Evolutionary conservation across 768 basidiomycete species (phyloP).

Genomic region (Stropharia rugosoannulata): DNA sequence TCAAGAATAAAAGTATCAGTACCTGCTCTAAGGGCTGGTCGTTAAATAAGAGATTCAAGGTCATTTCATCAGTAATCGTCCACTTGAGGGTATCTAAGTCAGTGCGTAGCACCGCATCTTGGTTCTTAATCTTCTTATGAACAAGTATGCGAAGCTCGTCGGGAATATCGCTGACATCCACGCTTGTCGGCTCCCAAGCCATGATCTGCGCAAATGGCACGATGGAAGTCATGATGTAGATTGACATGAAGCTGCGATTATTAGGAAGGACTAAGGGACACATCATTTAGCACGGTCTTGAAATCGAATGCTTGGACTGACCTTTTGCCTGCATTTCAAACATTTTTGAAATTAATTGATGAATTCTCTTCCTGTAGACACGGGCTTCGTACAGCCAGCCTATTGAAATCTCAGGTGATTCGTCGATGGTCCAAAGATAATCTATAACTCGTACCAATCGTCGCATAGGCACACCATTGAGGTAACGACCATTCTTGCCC

Average conservation of each 20-base stretch:
- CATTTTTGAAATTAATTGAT: not conserved
- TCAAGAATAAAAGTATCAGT: not conserved
- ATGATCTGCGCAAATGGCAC: not conserved
- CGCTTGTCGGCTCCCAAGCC: not conserved
- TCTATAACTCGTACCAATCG: not conserved
- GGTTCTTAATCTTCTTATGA: not conserved
- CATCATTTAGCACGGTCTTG: too few relatives aligned
- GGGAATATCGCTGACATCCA: not conserved
- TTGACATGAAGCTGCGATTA: not conserved
- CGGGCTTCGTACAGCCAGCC: not conserved
- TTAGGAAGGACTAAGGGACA: not conserved
- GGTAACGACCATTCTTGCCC: not conserved
- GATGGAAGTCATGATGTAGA: not conserved
- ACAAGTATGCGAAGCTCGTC: slow-evolving; percentile 3
- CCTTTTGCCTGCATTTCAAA: not conserved
- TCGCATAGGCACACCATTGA: not conserved
- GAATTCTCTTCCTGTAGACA: not conserved
- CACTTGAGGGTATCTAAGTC: not conserved
- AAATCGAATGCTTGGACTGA: not conserved
- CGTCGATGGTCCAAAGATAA: not conserved
- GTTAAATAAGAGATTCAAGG: not conserved
- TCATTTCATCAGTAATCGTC: slow-evolving; percentile 3
- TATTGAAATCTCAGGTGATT: not conserved
- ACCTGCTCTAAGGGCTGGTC: slow-evolving; percentile 4
- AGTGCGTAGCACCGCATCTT: not conserved